These are phyloP conservation scores for Casuarina glauca DNA, from an alignment of 306 rosid genomes.

Conservation along the genomic window DNA sequence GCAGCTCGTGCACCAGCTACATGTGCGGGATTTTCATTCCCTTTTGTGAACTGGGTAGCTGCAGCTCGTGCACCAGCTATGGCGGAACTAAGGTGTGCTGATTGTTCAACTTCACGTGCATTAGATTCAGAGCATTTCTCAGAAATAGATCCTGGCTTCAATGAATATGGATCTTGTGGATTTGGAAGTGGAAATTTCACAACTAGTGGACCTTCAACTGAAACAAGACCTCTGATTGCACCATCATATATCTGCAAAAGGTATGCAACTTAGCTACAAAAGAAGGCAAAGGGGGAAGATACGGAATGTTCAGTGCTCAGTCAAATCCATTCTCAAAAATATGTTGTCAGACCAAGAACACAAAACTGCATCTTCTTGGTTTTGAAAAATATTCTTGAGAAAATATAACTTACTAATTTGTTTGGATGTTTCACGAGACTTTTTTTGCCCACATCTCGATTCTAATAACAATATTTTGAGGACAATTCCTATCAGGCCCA, in stretches of 20 bases:
- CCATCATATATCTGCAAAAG: constrained; percentile 64
- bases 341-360: not conserved
- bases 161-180: constrained; percentile 63
- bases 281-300: constrained; percentile 10
- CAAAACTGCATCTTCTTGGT: no score
- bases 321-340: no score
- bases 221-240: constrained; percentile 76
- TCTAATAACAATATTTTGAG: not conserved
- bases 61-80: constrained; percentile 94
- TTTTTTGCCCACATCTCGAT: not conserved
- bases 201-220: constrained; percentile 57
- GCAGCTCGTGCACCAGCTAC: constrained; percentile 91
- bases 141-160: constrained; percentile 70
- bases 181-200: constrained; percentile 80
- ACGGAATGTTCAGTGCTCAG: no score
- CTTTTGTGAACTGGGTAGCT: constrained; percentile 71
- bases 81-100: constrained; percentile 61
- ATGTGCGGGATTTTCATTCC: constrained; percentile 33
- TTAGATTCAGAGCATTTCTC: constrained; percentile 30
- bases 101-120: constrained; percentile 56
- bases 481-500: not conserved
- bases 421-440: not conserved
- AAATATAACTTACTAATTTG: no score
- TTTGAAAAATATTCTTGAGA: no score
- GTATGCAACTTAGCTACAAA: constrained; percentile 20